Evolutionary conservation across 805 yeast species (phyloP).

Genomic region (Nematodospora valgi): DNA sequence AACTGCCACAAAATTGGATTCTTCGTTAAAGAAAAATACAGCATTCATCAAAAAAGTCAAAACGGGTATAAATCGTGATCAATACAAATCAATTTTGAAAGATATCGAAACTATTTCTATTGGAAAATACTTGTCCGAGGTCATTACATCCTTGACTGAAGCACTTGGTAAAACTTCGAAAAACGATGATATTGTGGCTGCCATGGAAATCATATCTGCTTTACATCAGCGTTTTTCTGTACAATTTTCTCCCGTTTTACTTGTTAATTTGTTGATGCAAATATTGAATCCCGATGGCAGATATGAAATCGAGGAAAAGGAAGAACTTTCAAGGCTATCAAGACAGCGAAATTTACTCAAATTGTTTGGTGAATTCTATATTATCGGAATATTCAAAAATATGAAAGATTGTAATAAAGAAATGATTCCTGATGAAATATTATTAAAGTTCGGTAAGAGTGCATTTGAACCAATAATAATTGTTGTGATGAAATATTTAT

Average conservation of each 20-base stretch:
- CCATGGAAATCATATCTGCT: slow-evolving; percentile 64
- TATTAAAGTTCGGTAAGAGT: slow-evolving; percentile 21
- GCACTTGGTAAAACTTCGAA: slow-evolving; percentile 52
- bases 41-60: slow-evolving; percentile 72
- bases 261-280: slow-evolving; percentile 40
- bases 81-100: slow-evolving; percentile 43
- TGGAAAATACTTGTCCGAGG: slow-evolving; percentile 72
- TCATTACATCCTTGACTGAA: slow-evolving; percentile 60
- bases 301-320: slow-evolving; percentile 25
- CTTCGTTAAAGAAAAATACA: slow-evolving; percentile 79
- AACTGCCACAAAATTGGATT: slow-evolving; percentile 46
- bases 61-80: slow-evolving; percentile 53
- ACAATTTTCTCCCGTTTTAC: slow-evolving; percentile 49
- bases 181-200: slow-evolving; percentile 57
- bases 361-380: slow-evolving; percentile 54
- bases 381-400: slow-evolving; percentile 53
- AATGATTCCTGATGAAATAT: slow-evolving; percentile 43
- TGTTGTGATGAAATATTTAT: slow-evolving; percentile 25
- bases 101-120: slow-evolving; percentile 64
- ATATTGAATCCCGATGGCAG: slow-evolving; percentile 25
- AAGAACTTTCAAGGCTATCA: slow-evolving; percentile 41
- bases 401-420: slow-evolving; percentile 39
- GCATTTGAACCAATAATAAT: slow-evolving; percentile 19
- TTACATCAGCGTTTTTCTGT: slow-evolving; percentile 71
- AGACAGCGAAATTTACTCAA: slow-evolving; percentile 48